Evolutionary conservation across 1,139 yeast genomes (phyloP).

Genomic region (Wickerhamomyces sp.): DNA sequence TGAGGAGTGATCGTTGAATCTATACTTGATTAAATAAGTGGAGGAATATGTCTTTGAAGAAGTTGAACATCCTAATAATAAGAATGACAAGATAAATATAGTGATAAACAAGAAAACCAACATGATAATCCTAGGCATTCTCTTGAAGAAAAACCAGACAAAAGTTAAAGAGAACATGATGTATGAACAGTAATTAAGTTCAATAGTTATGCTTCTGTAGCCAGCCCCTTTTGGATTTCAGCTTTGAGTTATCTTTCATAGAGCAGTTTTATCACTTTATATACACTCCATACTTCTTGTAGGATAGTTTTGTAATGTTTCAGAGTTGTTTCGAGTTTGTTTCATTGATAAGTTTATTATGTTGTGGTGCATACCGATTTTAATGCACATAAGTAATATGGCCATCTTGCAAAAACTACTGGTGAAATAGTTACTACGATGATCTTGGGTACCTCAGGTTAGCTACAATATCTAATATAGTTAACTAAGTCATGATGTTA

Average conservation of each 20-base stretch:
- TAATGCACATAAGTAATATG: too few species aligned
- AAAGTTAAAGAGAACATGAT: slow-evolving; percentile 7
- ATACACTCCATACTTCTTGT: too few species aligned
- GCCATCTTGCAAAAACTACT: too few species aligned
- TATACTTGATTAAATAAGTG: slow-evolving; percentile 41
- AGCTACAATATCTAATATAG: too few species aligned
- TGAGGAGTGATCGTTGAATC: slow-evolving; percentile 41
- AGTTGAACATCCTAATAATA: slow-evolving; percentile 49
- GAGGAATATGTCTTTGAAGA: slow-evolving; percentile 37
- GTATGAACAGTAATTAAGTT: not conserved
- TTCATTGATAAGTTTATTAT: not conserved
- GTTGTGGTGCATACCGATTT: not conserved
- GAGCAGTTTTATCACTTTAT: too few species aligned
- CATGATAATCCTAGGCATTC: slow-evolving; percentile 23
- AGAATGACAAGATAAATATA: slow-evolving; percentile 42
- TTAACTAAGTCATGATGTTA: too few species aligned
- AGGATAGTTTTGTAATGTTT: too few species aligned
- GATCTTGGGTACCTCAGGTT: too few species aligned
- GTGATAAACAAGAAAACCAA: slow-evolving; percentile 34
- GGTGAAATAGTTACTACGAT: too few species aligned
- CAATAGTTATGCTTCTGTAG: not conserved
- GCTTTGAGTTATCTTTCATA: not conserved
- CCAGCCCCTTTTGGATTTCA: not conserved
- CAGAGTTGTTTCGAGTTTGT: not conserved
- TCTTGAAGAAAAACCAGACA: slow-evolving; percentile 16